phyloP scores from a whole-genome alignment of 495 filamentous ascomycete genomes.

The Tuber microsphaerosporum region DNA sequence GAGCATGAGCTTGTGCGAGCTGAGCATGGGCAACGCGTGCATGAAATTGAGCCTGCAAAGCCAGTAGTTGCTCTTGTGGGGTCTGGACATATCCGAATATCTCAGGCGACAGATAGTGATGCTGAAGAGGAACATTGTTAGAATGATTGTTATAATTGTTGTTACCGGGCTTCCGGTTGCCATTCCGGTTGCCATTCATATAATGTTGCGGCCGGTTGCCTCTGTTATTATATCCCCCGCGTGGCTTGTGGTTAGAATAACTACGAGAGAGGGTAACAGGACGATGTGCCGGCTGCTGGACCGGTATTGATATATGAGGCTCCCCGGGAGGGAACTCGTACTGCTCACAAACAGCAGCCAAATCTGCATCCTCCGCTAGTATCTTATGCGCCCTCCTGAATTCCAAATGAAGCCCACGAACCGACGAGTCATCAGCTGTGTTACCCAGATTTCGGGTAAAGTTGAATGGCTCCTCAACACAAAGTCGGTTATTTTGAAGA shows the following conservation, averaged over 20 bases:
- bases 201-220: conserved; percentile 51
- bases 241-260: conserved; percentile 46
- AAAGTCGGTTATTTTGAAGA: conserved; percentile 69
- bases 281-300: conserved; percentile 55
- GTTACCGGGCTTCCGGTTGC: conserved; percentile 51
- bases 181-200: conserved; percentile 51
- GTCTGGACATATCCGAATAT: conserved; percentile 35
- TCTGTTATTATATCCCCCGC: conserved; percentile 52
- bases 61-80: conserved; percentile 32
- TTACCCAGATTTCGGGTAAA: conserved; percentile 88
- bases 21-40: conserved; percentile 54
- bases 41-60: conserved; percentile 53
- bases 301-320: conserved; percentile 67
- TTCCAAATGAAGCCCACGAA: conserved; percentile 82
- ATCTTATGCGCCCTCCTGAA: conserved; percentile 78
- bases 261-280: conserved; percentile 52
- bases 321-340: conserved; percentile 81
- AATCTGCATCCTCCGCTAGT: conserved; percentile 59
- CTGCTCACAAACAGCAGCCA: conserved; percentile 73
- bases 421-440: conserved; percentile 89
- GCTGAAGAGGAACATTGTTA: conserved; percentile 26
- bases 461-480: conserved; percentile 96
- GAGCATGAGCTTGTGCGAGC: conserved; percentile 48
- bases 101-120: conserved; percentile 32
- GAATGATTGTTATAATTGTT: conserved; percentile 44